A percentile compares a stretch with the other conserved stretches of the same genome.
Conservation (phyloP, 2,329 filamentous ascomycete species). For the Fonsecaea nubica region DNA sequence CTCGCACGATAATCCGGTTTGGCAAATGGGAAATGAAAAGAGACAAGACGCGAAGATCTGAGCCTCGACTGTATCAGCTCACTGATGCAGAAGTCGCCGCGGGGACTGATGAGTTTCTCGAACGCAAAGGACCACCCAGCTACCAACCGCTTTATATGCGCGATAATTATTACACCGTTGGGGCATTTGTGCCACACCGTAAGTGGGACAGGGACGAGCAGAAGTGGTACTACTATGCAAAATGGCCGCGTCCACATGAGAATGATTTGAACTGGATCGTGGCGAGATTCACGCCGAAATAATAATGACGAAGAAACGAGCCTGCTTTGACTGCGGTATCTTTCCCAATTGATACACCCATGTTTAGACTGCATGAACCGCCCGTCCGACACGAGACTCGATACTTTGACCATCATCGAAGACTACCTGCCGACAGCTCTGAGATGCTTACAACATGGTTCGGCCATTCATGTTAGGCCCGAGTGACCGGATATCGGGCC, state of each 20-base stretch:
- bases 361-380: neutral
- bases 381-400: neutral
- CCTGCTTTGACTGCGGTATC: neutral
- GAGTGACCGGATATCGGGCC: neutral
- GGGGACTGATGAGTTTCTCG: slow-evolving; percentile 36
- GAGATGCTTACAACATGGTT: neutral
- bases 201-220: slow-evolving; percentile 39
- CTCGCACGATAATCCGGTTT: slow-evolving; percentile 36
- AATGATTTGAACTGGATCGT: slow-evolving; percentile 37
- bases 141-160: slow-evolving; percentile 39
- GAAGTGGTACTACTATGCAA: slow-evolving; percentile 38
- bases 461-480: neutral
- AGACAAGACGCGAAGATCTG: slow-evolving; percentile 25
- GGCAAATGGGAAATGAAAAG: slow-evolving; percentile 35
- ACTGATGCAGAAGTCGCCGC: slow-evolving; percentile 34
- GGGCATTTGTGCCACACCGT: slow-evolving; percentile 39
- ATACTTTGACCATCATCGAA: neutral
- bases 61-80: slow-evolving; percentile 36
- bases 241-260: slow-evolving; percentile 38
- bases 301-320: neutral
- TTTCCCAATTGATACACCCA: neutral
- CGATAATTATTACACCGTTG: slow-evolving; percentile 39
- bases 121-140: slow-evolving; percentile 37
- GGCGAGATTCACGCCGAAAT: slow-evolving; percentile 31
- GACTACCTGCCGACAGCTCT: neutral